phyloP scores from a whole-genome alignment of 768 basidiomycete genomes.

The Candolleomyces aberdarensis region DNA sequence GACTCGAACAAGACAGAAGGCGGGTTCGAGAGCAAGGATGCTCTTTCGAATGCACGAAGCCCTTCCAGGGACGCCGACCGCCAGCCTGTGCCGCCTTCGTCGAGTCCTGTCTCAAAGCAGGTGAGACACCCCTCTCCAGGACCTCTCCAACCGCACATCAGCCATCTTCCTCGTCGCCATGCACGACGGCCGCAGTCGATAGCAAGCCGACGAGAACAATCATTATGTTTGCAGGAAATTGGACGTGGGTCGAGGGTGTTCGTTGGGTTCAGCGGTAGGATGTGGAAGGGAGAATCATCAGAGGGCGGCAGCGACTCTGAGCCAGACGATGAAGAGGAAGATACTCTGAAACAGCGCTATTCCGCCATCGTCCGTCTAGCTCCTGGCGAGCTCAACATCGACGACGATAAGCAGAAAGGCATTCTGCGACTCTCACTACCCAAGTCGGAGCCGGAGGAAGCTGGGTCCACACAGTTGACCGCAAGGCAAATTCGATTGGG shows the following conservation, averaged over 20 bases:
- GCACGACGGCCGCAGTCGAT: neutral
- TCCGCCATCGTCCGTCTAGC: slow-evolving; percentile 1
- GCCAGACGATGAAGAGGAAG: slow-evolving; percentile 1
- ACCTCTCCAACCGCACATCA: neutral
- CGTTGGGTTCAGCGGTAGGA: neutral
- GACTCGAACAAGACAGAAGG: slow-evolving; percentile 3
- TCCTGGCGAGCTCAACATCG: neutral
- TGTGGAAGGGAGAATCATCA: slow-evolving; percentile 10
- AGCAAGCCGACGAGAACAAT: neutral
- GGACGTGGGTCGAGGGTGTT: slow-evolving; percentile 4
- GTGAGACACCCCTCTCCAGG: neutral
- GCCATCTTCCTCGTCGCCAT: slow-evolving; percentile 2
- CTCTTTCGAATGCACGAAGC: neutral
- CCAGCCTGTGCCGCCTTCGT: neutral
- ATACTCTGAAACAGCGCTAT: neutral
- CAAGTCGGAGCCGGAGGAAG: neutral
- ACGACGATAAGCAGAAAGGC: neutral
- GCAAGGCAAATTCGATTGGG: neutral
- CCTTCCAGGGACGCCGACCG: neutral
- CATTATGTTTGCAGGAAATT: slow-evolving; percentile 9
- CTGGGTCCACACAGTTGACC: neutral
- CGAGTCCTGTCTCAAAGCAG: neutral
- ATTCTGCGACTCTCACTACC: neutral
- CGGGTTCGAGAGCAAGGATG: neutral
- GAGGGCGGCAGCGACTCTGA: neutral